phyloP scores from a whole-genome alignment of 1,139 yeast genomes.

The Pichia sp. region DNA sequence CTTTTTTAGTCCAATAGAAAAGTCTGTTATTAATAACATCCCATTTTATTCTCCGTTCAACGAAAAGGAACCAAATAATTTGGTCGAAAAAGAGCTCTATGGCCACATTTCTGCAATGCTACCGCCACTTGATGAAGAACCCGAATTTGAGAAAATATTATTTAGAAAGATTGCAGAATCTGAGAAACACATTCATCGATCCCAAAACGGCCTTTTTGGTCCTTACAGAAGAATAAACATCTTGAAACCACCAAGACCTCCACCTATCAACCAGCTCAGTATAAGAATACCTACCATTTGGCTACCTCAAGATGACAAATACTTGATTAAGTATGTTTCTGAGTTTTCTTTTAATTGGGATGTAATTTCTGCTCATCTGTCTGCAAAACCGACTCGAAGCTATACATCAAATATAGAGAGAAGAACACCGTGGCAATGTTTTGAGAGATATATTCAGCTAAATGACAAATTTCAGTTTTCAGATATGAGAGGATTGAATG shows the following conservation, averaged over 20 bases:
- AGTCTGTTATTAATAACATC: constrained; percentile 45
- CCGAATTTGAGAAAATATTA: constrained; percentile 53
- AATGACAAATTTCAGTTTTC: constrained; percentile 79
- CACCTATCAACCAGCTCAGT: constrained; percentile 68
- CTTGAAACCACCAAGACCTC: constrained; percentile 83
- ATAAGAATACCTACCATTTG: constrained; percentile 87
- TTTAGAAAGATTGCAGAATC: constrained; percentile 41
- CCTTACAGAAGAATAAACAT: constrained; percentile 55
- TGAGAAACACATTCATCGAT: constrained; percentile 29
- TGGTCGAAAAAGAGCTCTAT: constrained; percentile 23
- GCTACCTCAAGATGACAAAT: constrained; percentile 89
- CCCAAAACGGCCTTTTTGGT: constrained; percentile 51
- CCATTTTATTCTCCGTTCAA: constrained; percentile 50
- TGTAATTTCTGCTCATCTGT: constrained; percentile 73
- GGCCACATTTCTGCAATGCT: constrained; percentile 55
- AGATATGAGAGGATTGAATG: constrained; percentile 83
- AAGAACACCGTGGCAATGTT: constrained; percentile 98
- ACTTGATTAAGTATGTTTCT: constrained; percentile 70
- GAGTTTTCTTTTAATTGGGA: constrained; percentile 93
- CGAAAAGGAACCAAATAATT: constrained; percentile 30
- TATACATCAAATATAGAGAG: constrained; percentile 86
- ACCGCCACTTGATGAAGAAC: constrained; percentile 51
- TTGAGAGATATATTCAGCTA: constrained; percentile 89
- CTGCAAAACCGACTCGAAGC: constrained; percentile 54
- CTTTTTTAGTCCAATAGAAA: constrained; percentile 48